These are phyloP conservation scores for Tilletia horrida DNA, from an alignment of 1,284 basidiomycete species.

Conservation along the genomic window DNA sequence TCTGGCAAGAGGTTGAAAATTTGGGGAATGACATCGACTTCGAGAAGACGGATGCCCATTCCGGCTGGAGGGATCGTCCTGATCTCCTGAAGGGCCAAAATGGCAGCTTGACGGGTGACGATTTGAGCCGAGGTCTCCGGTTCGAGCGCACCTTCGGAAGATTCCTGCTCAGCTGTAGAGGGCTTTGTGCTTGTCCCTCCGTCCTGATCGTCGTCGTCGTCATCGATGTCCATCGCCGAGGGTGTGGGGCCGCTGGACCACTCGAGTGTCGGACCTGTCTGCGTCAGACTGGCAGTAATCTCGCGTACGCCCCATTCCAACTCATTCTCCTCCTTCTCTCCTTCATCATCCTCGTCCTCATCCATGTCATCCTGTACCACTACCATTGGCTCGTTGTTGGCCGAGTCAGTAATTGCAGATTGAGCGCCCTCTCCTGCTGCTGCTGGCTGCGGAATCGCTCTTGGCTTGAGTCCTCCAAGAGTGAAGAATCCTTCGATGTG, in stretches of 20 bases:
- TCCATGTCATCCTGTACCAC: neutral
- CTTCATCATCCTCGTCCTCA: slow-evolving; percentile 6
- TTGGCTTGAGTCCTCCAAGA: neutral
- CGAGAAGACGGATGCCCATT: slow-evolving; percentile 66
- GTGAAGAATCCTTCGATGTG: slow-evolving; percentile 23
- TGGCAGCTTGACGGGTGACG: slow-evolving; percentile 7
- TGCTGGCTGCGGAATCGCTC: neutral
- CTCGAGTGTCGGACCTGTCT: neutral
- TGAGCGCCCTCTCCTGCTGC: neutral
- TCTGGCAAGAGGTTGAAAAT: slow-evolving; percentile 40
- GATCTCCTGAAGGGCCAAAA: slow-evolving; percentile 10
- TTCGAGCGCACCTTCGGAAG: neutral
- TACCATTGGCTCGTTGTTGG: no score
- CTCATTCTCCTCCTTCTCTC: slow-evolving; percentile 19
- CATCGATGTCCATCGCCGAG: slow-evolving; percentile 1
- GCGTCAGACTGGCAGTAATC: slow-evolving; percentile 2
- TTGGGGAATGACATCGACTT: slow-evolving; percentile 58
- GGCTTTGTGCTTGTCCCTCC: no score
- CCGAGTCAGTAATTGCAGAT: no score
- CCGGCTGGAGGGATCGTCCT: slow-evolving; percentile 61
- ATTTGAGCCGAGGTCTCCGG: slow-evolving; percentile 3
- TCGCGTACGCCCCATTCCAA: slow-evolving; percentile 17
- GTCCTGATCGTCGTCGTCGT: no score
- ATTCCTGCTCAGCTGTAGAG: neutral
- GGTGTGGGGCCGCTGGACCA: neutral